Evolutionary conservation across 129 eudicot genomes (phyloP).

Genomic region (Artemisia annua): DNA sequence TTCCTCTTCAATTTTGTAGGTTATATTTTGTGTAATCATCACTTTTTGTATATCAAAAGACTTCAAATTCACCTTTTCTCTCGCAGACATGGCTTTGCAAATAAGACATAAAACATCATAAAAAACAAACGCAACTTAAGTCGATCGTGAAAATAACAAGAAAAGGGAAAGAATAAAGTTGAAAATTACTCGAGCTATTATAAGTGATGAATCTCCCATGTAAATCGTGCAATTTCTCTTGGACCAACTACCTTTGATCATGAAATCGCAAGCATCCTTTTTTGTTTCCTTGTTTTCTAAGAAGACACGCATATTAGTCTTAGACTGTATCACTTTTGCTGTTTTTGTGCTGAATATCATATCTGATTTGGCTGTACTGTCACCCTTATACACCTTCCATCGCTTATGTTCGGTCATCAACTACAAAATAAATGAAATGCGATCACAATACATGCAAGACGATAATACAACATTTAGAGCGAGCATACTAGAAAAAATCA

Average conservation of each 20-base stretch:
- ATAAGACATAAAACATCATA: neutral
- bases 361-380: neutral
- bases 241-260: conserved; percentile 53
- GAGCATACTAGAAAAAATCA: neutral
- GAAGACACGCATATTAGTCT: conserved; percentile 25
- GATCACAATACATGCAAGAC: neutral
- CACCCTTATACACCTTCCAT: conserved; percentile 28
- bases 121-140: neutral
- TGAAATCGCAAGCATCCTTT: conserved; percentile 20
- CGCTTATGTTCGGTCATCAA: conserved; percentile 4
- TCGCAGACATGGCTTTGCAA: neutral
- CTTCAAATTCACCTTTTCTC: too few species aligned
- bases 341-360: conserved; percentile 30
- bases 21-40: too few species aligned
- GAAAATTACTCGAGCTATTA: conserved; percentile 31
- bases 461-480: neutral
- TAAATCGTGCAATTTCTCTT: conserved; percentile 38
- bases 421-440: neutral
- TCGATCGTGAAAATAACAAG: neutral
- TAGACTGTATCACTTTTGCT: neutral
- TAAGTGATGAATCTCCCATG: conserved; percentile 36
- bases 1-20: too few species aligned
- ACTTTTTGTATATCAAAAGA: too few species aligned
- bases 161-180: neutral
- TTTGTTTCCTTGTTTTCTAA: conserved; percentile 30